Evolutionary conservation across 2,329 filamentous ascomycete genomes (phyloP).

Genomic region (Claviceps paspali): DNA sequence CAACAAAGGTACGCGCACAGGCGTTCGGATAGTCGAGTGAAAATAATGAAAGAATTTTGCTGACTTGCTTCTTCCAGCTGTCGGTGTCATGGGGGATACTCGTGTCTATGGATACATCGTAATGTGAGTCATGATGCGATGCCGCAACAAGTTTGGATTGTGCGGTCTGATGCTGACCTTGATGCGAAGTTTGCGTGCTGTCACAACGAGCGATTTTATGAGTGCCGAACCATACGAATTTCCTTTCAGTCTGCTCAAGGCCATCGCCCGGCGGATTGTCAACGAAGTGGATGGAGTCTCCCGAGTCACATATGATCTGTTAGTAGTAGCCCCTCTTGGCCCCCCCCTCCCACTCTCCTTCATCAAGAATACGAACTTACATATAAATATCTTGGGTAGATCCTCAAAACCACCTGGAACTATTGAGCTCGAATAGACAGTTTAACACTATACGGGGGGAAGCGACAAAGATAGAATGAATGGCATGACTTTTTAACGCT

Average conservation of each 20-base stretch:
- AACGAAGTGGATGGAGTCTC: slow-evolving; percentile 55
- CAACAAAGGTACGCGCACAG: slow-evolving; percentile 6
- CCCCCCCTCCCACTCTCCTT: neutral
- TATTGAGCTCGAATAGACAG: slow-evolving; percentile 47
- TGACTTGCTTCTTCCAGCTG: slow-evolving; percentile 1
- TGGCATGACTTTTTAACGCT: neutral
- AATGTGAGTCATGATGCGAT: slow-evolving; percentile 3
- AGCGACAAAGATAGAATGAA: neutral
- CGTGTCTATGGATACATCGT: slow-evolving; percentile 19
- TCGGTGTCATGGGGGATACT: slow-evolving; percentile 12
- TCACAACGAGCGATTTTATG: slow-evolving; percentile 24
- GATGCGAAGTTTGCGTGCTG: slow-evolving; percentile 2
- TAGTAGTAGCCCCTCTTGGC: too few relatives aligned
- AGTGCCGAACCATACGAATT: slow-evolving; percentile 57
- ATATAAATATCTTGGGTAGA: neutral
- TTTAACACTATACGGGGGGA: too few relatives aligned
- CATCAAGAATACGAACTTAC: neutral
- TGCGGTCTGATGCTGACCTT: neutral
- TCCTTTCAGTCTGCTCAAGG: slow-evolving; percentile 45
- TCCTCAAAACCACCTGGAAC: slow-evolving; percentile 48
- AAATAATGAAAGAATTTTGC: neutral
- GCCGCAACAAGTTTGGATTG: neutral
- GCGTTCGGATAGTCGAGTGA: neutral
- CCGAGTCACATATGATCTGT: slow-evolving; percentile 51
- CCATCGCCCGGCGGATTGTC: neutral